Evolutionary conservation across 148 eudicot species (phyloP).

Genomic region (Rhododendron mucronatum): DNA sequence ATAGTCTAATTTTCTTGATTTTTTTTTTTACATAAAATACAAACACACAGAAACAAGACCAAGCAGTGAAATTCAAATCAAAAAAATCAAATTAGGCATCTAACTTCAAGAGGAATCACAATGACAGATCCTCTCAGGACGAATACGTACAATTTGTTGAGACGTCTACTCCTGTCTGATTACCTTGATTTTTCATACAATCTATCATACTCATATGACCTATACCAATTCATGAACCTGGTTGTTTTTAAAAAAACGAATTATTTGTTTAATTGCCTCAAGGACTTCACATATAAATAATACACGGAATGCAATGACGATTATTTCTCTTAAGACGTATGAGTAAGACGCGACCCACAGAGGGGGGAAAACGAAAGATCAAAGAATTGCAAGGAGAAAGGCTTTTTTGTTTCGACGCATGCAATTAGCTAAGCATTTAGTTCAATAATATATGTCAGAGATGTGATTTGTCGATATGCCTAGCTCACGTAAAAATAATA

Average conservation of each 20-base stretch:
- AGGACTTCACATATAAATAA: not conserved
- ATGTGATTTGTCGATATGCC: not conserved
- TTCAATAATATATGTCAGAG: too few species aligned
- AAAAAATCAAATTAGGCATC: not conserved
- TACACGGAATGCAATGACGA: not conserved
- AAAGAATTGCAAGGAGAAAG: too few species aligned
- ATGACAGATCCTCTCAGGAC: not conserved
- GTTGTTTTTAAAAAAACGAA: not conserved
- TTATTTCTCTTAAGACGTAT: not conserved
- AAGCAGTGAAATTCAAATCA: not conserved
- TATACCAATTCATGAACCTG: too few species aligned
- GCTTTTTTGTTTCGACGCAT: too few species aligned
- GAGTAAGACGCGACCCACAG: too few species aligned
- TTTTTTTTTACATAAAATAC: not conserved
- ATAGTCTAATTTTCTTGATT: not conserved
- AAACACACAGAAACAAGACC: not conserved
- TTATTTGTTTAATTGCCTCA: not conserved
- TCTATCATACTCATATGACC: not conserved
- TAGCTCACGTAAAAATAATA: too few species aligned
- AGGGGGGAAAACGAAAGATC: too few species aligned
- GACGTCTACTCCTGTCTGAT: not conserved
- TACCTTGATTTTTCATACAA: not conserved
- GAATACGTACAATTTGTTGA: not conserved
- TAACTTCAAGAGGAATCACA: not conserved
- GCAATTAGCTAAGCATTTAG: too few species aligned